Conservation (phyloP, 2,329 filamentous ascomycete genomes). For the Aureobasidium sp. region DNA sequence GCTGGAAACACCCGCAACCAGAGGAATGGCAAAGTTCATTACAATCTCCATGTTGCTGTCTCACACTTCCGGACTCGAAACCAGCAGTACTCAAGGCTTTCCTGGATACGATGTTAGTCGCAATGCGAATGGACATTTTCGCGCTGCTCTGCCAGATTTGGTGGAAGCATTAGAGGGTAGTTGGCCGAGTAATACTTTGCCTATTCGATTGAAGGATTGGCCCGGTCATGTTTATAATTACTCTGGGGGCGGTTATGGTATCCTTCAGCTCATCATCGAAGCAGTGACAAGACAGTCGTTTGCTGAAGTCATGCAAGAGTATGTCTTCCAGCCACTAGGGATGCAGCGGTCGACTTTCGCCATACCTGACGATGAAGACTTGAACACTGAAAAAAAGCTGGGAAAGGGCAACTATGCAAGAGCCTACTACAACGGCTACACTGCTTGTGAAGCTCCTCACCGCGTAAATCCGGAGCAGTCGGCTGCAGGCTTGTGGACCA, state of each 20-base stretch:
- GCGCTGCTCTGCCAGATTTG: not conserved
- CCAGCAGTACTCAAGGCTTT: slow-evolving; percentile 19
- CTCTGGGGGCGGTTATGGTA: slow-evolving; percentile 23
- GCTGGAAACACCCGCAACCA: slow-evolving; percentile 18
- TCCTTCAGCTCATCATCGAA: slow-evolving; percentile 24
- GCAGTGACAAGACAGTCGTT: slow-evolving; percentile 18
- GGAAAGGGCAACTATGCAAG: slow-evolving; percentile 20
- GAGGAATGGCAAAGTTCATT: slow-evolving; percentile 20
- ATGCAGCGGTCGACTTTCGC: slow-evolving; percentile 22
- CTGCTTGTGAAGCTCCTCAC: not conserved
- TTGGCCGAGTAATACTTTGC: slow-evolving; percentile 21
- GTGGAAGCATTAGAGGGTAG: slow-evolving; percentile 19
- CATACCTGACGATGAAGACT: slow-evolving; percentile 13
- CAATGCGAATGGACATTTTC: slow-evolving; percentile 7
- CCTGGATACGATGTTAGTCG: slow-evolving; percentile 20
- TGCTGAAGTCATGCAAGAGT: slow-evolving; percentile 20
- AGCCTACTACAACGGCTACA: slow-evolving; percentile 20
- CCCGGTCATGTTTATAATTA: slow-evolving; percentile 22
- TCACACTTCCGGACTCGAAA: slow-evolving; percentile 23
- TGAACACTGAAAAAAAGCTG: not conserved
- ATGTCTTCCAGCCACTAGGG: slow-evolving; percentile 21
- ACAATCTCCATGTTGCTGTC: slow-evolving; percentile 23
- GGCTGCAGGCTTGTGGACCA: slow-evolving; percentile 25
- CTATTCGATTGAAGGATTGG: slow-evolving; percentile 20
- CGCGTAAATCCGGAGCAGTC: slow-evolving; percentile 20